Percentiles rank a stretch among this genome's conserved stretches.
Conservation (phyloP, 768 basidiomycete genomes). For the Mycena vitilis region DNA sequence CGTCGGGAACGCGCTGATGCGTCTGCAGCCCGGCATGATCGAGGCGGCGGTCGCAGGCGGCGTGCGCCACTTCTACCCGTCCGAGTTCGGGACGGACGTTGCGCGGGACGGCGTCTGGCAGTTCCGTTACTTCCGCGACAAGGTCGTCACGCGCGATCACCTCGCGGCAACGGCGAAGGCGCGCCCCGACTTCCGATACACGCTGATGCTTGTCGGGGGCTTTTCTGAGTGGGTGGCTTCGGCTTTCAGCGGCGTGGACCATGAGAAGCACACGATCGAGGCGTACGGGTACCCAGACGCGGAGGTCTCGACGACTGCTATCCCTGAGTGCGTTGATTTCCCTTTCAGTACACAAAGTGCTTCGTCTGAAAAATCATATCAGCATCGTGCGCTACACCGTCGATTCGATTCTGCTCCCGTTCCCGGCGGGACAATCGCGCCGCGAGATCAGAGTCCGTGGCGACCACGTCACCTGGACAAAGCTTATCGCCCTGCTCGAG, state of each 20-base stretch:
- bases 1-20: constrained; percentile 4
- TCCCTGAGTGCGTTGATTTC: constrained; percentile 10
- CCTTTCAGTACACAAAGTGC: too few species aligned
- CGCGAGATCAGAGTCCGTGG: constrained; percentile 21
- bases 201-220: constrained; percentile 15
- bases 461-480: constrained; percentile 12
- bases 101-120: neutral
- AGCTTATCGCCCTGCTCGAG: constrained; percentile 12
- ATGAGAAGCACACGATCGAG: constrained; percentile 6
- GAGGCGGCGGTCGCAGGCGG: constrained; percentile 25
- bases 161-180: constrained; percentile 8
- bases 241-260: constrained; percentile 9
- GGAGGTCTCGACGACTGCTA: constrained; percentile 14
- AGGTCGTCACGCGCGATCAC: constrained; percentile 22
- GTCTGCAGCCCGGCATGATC: constrained; percentile 23
- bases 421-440: constrained; percentile 8
- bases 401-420: constrained; percentile 20
- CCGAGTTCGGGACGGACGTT: constrained; percentile 21
- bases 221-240: constrained; percentile 19
- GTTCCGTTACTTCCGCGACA: constrained; percentile 24
- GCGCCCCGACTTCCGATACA: constrained; percentile 20
- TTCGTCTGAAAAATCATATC: neutral
- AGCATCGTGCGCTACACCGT: constrained; percentile 27
- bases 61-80: constrained; percentile 24
- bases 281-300: constrained; percentile 20